Percentiles rank a stretch among this genome's conserved stretches.
Conservation (phyloP, 371 early-diverging fungal species). For the Mucor racemosus region DNA sequence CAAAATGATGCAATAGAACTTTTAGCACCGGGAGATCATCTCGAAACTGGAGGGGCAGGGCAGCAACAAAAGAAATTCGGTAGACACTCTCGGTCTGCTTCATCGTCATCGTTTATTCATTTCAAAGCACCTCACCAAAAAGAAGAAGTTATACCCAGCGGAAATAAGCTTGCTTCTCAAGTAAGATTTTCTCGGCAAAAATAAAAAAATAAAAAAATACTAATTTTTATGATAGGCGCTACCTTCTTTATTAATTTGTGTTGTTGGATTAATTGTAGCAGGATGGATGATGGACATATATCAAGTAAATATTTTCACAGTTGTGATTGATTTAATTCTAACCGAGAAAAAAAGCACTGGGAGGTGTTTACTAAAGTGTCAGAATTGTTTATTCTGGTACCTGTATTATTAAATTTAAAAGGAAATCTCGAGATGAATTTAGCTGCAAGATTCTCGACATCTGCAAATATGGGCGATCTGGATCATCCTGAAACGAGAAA, state of each 20-base stretch:
- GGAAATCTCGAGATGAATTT: slow-evolving; percentile 92
- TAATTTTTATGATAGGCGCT: slow-evolving; percentile 57
- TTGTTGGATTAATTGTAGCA: slow-evolving; percentile 74
- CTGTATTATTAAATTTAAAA: slow-evolving; percentile 84
- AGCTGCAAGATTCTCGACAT: slow-evolving; percentile 82
- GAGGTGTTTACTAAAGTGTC: slow-evolving; percentile 70
- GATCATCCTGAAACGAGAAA: slow-evolving; percentile 56
- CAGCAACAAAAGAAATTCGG: slow-evolving; percentile 3
- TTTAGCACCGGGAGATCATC: slow-evolving; percentile 19
- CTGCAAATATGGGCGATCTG: slow-evolving; percentile 72
- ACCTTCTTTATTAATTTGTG: slow-evolving; percentile 76
- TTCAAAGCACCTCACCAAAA: slow-evolving; percentile 35
- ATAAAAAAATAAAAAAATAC: background rate
- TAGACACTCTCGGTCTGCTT: slow-evolving; percentile 31
- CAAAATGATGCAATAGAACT: slow-evolving; percentile 27
- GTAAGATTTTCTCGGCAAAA: slow-evolving; percentile 23
- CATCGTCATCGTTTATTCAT: slow-evolving; percentile 44
- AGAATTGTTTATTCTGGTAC: slow-evolving; percentile 85
- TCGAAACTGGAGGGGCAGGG: slow-evolving; percentile 4
- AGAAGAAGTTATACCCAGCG: slow-evolving; percentile 15
- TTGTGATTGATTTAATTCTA: background rate
- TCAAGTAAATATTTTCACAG: slow-evolving; percentile 52
- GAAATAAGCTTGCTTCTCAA: slow-evolving; percentile 33
- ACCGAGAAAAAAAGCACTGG: slow-evolving; percentile 61
- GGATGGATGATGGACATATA: slow-evolving; percentile 78